Conservation (phyloP, 805 yeast species). For the Isabelozyma rhagii region DNA sequence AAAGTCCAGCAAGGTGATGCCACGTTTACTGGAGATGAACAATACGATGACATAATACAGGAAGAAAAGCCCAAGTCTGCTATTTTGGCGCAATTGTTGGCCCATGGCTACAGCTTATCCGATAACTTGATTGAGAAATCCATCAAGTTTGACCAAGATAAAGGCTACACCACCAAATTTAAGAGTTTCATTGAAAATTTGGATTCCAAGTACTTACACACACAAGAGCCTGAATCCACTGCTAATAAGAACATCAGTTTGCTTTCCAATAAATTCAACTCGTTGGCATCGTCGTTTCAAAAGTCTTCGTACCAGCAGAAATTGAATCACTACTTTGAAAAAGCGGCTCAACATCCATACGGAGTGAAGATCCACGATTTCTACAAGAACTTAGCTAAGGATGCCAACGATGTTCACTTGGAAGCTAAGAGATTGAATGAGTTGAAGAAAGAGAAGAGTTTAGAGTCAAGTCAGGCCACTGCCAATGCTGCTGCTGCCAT, state of each 20-base stretch:
- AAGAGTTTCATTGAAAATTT: slow-evolving; percentile 50
- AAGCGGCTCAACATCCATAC: slow-evolving; percentile 41
- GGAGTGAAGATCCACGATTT: slow-evolving; percentile 63
- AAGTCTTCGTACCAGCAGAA: slow-evolving; percentile 30
- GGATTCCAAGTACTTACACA: slow-evolving; percentile 57
- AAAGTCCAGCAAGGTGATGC: slow-evolving; percentile 15
- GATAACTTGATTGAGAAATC: slow-evolving; percentile 62
- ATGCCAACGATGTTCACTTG: slow-evolving; percentile 61
- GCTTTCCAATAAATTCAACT: slow-evolving; percentile 41
- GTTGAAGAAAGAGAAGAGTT: slow-evolving; percentile 39
- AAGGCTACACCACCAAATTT: slow-evolving; percentile 60
- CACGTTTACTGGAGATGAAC: slow-evolving; percentile 24
- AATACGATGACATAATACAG: slow-evolving; percentile 55
- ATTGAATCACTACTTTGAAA: slow-evolving; percentile 45
- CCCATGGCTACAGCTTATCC: slow-evolving; percentile 68
- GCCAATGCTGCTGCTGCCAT: slow-evolving; percentile 5
- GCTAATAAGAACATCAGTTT: slow-evolving; percentile 29
- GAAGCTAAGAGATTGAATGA: slow-evolving; percentile 74
- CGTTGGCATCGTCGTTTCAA: slow-evolving; percentile 30
- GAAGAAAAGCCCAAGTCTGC: slow-evolving; percentile 77
- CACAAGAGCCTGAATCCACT: slow-evolving; percentile 49
- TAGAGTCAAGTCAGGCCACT: slow-evolving; percentile 3
- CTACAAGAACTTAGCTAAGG: slow-evolving; percentile 53
- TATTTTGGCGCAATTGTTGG: slow-evolving; percentile 69
- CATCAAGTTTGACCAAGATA: slow-evolving; percentile 58